Evolutionary conservation across 106 monocot species (phyloP).

Genomic region (Dioscorea alata): DNA sequence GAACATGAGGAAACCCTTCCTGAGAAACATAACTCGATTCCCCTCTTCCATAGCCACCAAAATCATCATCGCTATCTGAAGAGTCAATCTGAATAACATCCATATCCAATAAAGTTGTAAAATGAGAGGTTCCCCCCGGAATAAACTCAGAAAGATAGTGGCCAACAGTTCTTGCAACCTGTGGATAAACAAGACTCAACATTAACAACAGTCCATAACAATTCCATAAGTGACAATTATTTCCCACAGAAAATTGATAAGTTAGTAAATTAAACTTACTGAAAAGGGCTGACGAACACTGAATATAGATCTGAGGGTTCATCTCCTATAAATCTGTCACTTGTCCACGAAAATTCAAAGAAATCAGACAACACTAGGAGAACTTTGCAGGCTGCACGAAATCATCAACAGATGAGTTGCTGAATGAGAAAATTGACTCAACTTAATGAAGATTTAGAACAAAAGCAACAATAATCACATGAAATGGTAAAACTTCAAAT

Average conservation of each 20-base stretch:
- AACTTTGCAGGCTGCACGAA: too few species aligned
- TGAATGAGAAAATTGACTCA: too few species aligned
- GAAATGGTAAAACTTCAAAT: too few species aligned
- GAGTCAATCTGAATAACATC: conserved; percentile 39
- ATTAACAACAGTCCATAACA: neutral
- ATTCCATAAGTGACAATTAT: too few species aligned
- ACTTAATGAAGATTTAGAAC: too few species aligned
- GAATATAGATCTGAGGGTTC: conserved; percentile 1
- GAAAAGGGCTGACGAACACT: neutral
- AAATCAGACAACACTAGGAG: too few species aligned
- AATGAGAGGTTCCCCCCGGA: neutral
- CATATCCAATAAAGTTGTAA: conserved; percentile 12
- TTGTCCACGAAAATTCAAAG: too few species aligned
- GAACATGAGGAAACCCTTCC: neutral
- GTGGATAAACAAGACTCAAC: neutral
- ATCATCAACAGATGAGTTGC: too few species aligned
- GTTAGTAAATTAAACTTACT: neutral
- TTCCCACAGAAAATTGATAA: too few species aligned
- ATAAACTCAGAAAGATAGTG: conserved; percentile 3
- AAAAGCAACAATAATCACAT: too few species aligned
- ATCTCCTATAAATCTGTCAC: neutral
- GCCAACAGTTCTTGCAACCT: conserved; percentile 3
- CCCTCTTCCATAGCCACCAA: neutral
- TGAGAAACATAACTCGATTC: neutral
- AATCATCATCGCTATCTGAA: conserved; percentile 37